Evolutionary conservation across 2,329 filamentous ascomycete genomes (phyloP).

Genomic region (Parasarocladium wereldwijsianum): DNA sequence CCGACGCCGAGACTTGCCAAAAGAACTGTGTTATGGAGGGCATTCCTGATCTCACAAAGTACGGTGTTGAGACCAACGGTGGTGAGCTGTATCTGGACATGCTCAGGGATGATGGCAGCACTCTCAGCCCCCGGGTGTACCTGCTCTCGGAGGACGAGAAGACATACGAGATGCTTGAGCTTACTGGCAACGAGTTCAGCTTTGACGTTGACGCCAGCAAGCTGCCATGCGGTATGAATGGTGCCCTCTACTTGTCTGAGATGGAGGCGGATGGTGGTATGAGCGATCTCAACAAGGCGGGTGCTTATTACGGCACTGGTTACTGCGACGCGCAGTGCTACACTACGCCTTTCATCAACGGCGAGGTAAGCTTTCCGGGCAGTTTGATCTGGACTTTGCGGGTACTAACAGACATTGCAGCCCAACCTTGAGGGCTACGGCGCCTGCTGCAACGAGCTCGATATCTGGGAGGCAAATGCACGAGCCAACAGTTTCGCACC

Average conservation of each 20-base stretch:
- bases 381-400: background rate
- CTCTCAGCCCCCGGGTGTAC: constrained; percentile 34
- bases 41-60: constrained; percentile 27
- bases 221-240: constrained; percentile 53
- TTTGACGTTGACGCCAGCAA: constrained; percentile 53
- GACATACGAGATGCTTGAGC: constrained; percentile 44
- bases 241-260: constrained; percentile 45
- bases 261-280: constrained; percentile 44
- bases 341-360: constrained; percentile 34
- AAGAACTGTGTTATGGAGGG: constrained; percentile 36
- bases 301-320: constrained; percentile 45
- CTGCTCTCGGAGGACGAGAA: constrained; percentile 37
- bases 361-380: constrained; percentile 21
- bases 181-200: constrained; percentile 46
- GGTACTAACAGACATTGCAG: constrained; percentile 8
- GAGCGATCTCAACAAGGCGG: constrained; percentile 38
- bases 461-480: constrained; percentile 40
- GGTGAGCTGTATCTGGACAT: constrained; percentile 16
- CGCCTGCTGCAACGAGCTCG: constrained; percentile 39
- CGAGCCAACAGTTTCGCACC: constrained; percentile 29
- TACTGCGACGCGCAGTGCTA: constrained; percentile 50
- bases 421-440: constrained; percentile 26
- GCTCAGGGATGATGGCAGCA: constrained; percentile 11
- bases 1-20: constrained; percentile 32
- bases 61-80: constrained; percentile 18